Base-by-base conservation (phyloP, 139 green algal species). In the Chlamydomonas asymmetrica region DNA sequence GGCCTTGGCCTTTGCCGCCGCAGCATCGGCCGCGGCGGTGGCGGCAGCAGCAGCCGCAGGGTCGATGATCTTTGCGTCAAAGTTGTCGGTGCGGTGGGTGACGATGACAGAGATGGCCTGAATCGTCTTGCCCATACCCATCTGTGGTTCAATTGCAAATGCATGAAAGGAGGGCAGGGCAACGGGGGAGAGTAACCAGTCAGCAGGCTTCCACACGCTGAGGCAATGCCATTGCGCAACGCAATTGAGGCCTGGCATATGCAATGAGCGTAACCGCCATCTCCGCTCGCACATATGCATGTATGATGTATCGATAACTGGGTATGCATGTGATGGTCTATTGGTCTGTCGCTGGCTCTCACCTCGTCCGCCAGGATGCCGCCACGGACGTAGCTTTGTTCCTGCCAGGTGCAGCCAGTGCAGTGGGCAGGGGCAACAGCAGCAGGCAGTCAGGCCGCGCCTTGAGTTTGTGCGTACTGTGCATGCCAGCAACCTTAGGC, bases 301-400 rank as follows among this genome's bases (percentile, higher is more conserved):
- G n/a, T n/a, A n/a, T n/a, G n/a, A n/a, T n/a, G n/a, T n/a, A n/a
- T n/a, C n/a, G n/a, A n/a, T n/a, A n/a, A n/a, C n/a, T n/a, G n/a
- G n/a, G n/a, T n/a, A n/a, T n/a, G n/a, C n/a, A n/a, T n/a, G n/a
- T n/a, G n/a, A n/a, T n/a, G n/a, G n/a, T n/a, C n/a, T n/a, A n/a
- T n/a, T n/a, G n/a, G n/a, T n/a, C n/a, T n/a, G n/a, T n/a, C n/a
- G n/a, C n/a, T n/a, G n/a, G n/a, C n/a, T 25, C 22, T 60, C 78
- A 89, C 83, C 69, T 98, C 92, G 73, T 98, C 94, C 18, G 94
- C 94, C 56, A 98, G 79, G 59, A 98, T 95, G 43, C 94, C 94
- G 0, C 94, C 94, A 22, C 76, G 71, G 32, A 96, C 76, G 37
- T 39, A 48, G 20, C 80, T 50, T 40, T 84, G 71, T 85, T 95